A percentile compares a stretch with the other conserved stretches of the same genome.
These are phyloP conservation scores for Phaeosphaeriaceae sp. DNA, from an alignment of 2,329 filamentous ascomycete genomes.

Conservation along the genomic window DNA sequence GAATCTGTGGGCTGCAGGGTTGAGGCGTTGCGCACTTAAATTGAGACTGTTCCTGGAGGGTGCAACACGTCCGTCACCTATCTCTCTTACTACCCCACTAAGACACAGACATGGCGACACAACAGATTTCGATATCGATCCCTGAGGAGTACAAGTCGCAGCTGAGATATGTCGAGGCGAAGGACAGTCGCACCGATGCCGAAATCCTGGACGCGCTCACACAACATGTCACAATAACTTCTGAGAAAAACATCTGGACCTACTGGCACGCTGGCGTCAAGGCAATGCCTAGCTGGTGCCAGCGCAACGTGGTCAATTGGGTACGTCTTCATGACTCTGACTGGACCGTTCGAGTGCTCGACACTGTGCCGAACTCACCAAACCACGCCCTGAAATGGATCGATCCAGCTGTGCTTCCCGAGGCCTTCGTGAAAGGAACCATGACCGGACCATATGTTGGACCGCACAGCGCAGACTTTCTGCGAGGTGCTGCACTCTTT, in stretches of 20 bases:
- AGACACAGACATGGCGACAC: constrained; percentile 7
- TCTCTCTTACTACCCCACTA: background rate
- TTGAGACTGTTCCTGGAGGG: background rate
- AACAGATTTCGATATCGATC: constrained; percentile 9
- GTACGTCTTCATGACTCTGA: constrained; percentile 48
- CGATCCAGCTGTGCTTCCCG: constrained; percentile 40
- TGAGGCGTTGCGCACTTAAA: background rate
- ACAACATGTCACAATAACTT: constrained; percentile 35
- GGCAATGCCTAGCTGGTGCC: constrained; percentile 49
- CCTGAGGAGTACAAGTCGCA: constrained; percentile 23
- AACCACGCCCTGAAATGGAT: constrained; percentile 52
- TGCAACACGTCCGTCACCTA: background rate
- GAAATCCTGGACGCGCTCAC: constrained; percentile 27
- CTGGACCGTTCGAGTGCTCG: constrained; percentile 55
- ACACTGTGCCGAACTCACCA: constrained; percentile 46
- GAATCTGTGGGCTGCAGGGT: background rate
- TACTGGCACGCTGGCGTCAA: constrained; percentile 50
- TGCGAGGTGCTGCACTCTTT: constrained; percentile 54
- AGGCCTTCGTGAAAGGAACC: constrained; percentile 52
- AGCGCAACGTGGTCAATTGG: constrained; percentile 53
- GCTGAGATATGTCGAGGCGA: constrained; percentile 18
- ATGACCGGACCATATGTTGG: constrained; percentile 57
- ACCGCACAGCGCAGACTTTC: constrained; percentile 57
- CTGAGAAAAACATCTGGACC: constrained; percentile 53
- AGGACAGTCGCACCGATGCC: constrained; percentile 26